A percentile compares a stretch with the other conserved stretches of the same genome.
Evolutionary conservation across 176 grass and related monocot species (phyloP).

Genomic region (Oryza rufipogon): DNA sequence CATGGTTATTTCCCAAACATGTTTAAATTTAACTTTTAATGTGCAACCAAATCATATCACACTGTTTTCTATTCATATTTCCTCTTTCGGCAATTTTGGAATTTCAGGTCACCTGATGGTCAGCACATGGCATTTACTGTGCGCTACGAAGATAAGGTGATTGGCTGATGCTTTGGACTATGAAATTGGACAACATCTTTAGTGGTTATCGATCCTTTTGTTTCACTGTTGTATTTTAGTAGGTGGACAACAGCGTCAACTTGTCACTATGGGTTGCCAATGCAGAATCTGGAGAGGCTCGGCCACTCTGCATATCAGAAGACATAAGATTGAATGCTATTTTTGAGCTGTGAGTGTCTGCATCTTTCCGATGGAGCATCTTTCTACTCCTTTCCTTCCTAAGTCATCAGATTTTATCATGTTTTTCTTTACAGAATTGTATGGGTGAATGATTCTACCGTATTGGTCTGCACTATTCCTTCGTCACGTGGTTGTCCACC

Average conservation of each 20-base stretch:
- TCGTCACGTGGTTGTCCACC: conserved; percentile 60
- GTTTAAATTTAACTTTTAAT: conserved; percentile 3
- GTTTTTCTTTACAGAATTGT: conserved; percentile 58
- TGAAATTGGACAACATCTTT: not conserved
- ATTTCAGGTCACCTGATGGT: conserved; percentile 76
- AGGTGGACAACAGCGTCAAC: conserved; percentile 61
- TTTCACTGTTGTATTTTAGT: conserved; percentile 33
- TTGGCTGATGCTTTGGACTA: conserved; percentile 38
- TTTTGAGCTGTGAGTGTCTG: conserved; percentile 65
- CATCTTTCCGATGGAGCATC: not conserved
- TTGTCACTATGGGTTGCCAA: conserved; percentile 73
- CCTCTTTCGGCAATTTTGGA: not conserved
- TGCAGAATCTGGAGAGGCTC: conserved; percentile 68
- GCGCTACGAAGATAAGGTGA: conserved; percentile 68
- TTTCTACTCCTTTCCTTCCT: not conserved
- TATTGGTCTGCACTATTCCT: conserved; percentile 73
- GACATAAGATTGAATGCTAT: conserved; percentile 67
- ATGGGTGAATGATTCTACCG: conserved; percentile 67
- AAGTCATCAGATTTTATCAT: conserved; percentile 15
- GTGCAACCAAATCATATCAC: not conserved
- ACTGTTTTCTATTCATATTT: not conserved
- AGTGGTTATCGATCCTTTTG: conserved; percentile 27
- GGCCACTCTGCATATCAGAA: conserved; percentile 60
- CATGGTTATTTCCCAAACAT: conserved; percentile 50
- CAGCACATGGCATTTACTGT: conserved; percentile 69